phyloP scores from a whole-genome alignment of 768 basidiomycete genomes.

The Lactarius tabidus region DNA sequence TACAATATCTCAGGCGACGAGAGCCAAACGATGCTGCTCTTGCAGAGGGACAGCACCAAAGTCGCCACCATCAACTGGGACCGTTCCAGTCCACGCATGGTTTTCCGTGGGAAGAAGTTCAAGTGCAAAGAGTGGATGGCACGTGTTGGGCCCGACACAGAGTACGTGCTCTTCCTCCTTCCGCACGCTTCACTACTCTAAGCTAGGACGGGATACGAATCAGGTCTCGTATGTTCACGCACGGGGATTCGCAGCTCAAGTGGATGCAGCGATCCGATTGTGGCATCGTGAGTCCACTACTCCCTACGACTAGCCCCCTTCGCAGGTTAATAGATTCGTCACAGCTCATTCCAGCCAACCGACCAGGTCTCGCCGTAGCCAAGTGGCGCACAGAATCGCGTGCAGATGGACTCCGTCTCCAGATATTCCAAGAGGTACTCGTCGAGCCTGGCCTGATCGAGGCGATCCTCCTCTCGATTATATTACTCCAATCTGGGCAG shows the following conservation, averaged over 20 bases:
- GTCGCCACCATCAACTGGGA: constrained; percentile 19
- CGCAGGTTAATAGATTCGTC: not conserved
- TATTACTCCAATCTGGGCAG: constrained; percentile 12
- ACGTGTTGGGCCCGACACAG: constrained; percentile 13
- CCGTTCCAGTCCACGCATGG: constrained; percentile 14
- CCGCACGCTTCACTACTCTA: not conserved
- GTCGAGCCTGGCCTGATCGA: constrained; percentile 14
- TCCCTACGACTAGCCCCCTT: not conserved
- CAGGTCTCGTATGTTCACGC: constrained; percentile 13
- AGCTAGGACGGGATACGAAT: not conserved
- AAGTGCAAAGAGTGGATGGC: constrained; percentile 21
- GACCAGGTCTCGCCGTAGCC: constrained; percentile 18
- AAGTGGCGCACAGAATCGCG: constrained; percentile 13
- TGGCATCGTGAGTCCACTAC: constrained; percentile 9
- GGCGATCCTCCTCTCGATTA: constrained; percentile 13
- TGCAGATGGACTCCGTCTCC: constrained; percentile 5
- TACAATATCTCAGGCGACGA: constrained; percentile 9
- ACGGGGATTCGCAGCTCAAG: constrained; percentile 12
- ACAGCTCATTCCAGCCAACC: constrained; percentile 14
- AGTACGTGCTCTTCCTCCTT: not conserved
- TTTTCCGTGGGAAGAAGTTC: constrained; percentile 12
- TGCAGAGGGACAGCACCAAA: not conserved
- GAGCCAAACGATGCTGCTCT: constrained; percentile 8
- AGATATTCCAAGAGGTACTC: constrained; percentile 17
- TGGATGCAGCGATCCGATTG: constrained; percentile 3